Evolutionary conservation across 768 basidiomycete species (phyloP).

Genomic region (Auricularia cornea): DNA sequence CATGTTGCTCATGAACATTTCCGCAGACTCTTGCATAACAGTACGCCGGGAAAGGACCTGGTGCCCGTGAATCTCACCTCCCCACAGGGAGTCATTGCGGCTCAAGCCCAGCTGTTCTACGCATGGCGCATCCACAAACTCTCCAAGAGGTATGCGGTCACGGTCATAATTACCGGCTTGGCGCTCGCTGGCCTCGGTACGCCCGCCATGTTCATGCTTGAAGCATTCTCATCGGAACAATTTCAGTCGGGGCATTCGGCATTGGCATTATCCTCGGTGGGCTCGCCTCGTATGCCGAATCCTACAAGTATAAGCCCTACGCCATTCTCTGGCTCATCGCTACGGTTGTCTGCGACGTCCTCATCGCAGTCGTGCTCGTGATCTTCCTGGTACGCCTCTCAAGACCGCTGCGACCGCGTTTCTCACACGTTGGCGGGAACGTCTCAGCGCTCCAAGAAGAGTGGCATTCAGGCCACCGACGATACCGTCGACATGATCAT

Average conservation of each 20-base stretch:
- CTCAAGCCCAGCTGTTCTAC: slow-evolving; percentile 6
- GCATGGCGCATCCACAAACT: slow-evolving; percentile 7
- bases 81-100: background rate
- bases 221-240: too few species aligned
- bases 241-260: background rate
- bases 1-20: background rate
- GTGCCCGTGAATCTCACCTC: background rate
- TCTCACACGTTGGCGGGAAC: background rate
- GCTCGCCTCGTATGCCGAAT: background rate
- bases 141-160: background rate
- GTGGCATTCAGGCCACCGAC: background rate
- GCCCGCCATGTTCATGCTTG: too few species aligned
- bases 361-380: background rate
- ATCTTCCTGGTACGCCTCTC: background rate
- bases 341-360: background rate
- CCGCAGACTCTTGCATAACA: background rate
- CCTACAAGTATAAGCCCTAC: background rate
- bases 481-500: background rate
- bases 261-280: background rate
- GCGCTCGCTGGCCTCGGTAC: background rate
- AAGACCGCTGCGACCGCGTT: background rate
- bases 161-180: background rate
- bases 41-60: background rate
- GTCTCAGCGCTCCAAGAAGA: background rate
- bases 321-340: background rate